Evolutionary conservation across 129 eudicot genomes (phyloP).

Genomic region (Chrysanthemum makinoi): DNA sequence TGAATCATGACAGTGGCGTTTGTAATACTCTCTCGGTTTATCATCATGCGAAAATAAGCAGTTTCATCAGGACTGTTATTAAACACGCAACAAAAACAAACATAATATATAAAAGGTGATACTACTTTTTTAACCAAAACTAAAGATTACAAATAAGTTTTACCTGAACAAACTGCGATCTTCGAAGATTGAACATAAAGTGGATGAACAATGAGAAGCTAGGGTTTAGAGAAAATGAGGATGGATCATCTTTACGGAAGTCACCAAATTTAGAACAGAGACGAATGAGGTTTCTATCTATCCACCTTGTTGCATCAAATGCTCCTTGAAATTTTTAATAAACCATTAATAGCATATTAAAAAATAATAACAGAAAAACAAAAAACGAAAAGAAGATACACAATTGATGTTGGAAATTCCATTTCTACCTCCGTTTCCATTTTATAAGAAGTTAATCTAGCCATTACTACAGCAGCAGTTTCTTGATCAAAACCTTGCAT

Average conservation of each 20-base stretch:
- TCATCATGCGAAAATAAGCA: too few species aligned
- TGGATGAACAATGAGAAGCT: slow-evolving; percentile 89
- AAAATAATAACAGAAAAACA: background rate
- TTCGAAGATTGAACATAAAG: slow-evolving; percentile 84
- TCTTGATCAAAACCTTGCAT: slow-evolving; percentile 98
- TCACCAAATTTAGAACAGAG: slow-evolving; percentile 89
- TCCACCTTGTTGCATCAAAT: slow-evolving; percentile 94
- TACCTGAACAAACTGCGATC: slow-evolving; percentile 97
- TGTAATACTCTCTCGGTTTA: too few species aligned
- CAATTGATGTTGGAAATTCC: background rate
- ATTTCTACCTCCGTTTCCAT: slow-evolving; percentile 86
- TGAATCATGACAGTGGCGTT: too few species aligned
- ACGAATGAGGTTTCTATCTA: slow-evolving; percentile 87
- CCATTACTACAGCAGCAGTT: slow-evolving; percentile 90
- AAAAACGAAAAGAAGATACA: slow-evolving; percentile 5
- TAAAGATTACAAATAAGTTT: background rate
- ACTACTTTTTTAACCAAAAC: too few species aligned
- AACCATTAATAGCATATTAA: background rate
- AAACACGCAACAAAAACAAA: too few species aligned
- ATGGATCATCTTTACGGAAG: slow-evolving; percentile 85
- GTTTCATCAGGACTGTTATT: too few species aligned
- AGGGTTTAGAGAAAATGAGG: slow-evolving; percentile 84
- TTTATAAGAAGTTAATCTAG: slow-evolving; percentile 75
- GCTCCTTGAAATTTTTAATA: slow-evolving; percentile 48
- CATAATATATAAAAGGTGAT: too few species aligned